Base-by-base conservation (phyloP, 208 protist species). In the Acanthamoeba triangularis region DNA sequence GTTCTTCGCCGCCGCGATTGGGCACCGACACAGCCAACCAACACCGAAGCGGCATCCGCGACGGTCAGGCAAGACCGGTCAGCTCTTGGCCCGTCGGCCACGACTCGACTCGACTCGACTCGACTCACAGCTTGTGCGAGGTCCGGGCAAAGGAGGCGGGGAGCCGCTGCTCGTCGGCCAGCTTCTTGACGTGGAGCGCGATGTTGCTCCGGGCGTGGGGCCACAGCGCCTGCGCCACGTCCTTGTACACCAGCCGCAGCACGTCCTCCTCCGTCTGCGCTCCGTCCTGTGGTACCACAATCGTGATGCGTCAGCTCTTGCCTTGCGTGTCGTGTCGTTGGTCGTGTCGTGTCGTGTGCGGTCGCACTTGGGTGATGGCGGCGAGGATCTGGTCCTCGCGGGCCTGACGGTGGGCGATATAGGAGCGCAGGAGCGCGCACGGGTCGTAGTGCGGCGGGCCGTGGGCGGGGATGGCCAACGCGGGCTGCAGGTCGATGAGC, bases 161-260 rank as follows among this genome's bases (percentile, higher is more conserved):
- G 20, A 92, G 85, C 3, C 61, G 52, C 25, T 67, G 16, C 35
- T 92, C 85, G 56, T 92, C 44, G 28, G 52, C 30, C 49, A 92
- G 85, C 41, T 92, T 92, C 44, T 33, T 65, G 56, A 92, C 6
- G 59, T 92, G 85, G 6, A 92, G 85, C 8, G 0, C 1, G 33
- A 92, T 52, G 59, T 92, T 92, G 85, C 59, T 74, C 52, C n/a
- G n/a, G 7, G 85, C 85, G 52, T 65, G 59, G 18, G 52, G 6
- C 85, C 85, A 92, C 59, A 92, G 85, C 52, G 85, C 49, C 37
- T 37, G 28, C 3, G 85, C 14, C 28, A 92, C 61, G 59, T 92
- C 85, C 37, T 92, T 92, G 61, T 92, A 92, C 56, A 92, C 85
- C 5, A 74, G 2, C 14, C 37, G 14, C 33, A 92, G 28, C 1